These are phyloP conservation scores for Hortiboletus flavorubellus DNA, from an alignment of 768 basidiomycete genomes.

Conservation along the genomic window DNA sequence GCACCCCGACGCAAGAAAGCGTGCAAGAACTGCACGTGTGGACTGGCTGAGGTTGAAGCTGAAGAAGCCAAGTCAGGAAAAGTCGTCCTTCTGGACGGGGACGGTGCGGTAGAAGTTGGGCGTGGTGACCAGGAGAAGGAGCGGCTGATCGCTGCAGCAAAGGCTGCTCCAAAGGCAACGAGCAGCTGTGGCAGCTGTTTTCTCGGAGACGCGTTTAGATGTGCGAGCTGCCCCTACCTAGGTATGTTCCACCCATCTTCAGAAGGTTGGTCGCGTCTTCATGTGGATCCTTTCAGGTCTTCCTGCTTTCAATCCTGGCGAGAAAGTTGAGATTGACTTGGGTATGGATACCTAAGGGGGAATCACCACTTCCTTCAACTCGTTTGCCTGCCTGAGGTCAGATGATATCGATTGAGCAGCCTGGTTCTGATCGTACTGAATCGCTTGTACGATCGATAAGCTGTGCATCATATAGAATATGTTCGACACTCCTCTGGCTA, in stretches of 20 bases:
- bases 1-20: conserved; percentile 80
- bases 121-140: conserved; percentile 60
- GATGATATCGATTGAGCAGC: conserved; percentile 2
- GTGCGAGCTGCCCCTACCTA: conserved; percentile 92
- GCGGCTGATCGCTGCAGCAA: conserved; percentile 61
- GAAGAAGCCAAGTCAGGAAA: conserved; percentile 64
- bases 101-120: conserved; percentile 56
- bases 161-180: conserved; percentile 79
- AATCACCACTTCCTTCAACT: background rate
- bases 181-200: conserved; percentile 98
- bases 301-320: conserved; percentile 96
- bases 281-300: conserved; percentile 57
- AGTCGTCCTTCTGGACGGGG: conserved; percentile 63
- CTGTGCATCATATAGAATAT: background rate
- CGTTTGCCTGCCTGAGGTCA: background rate
- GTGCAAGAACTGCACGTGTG: conserved; percentile 96
- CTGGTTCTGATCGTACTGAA: background rate
- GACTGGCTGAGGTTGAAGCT: conserved; percentile 89
- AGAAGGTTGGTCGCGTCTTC: conserved; percentile 8
- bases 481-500: background rate
- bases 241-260: conserved; percentile 53
- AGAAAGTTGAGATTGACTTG: conserved; percentile 92
- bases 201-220: conserved; percentile 96
- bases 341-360: conserved; percentile 72
- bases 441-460: background rate